phyloP scores from a whole-genome alignment of 306 rosid species.

The Citrullus amarus region DNA sequence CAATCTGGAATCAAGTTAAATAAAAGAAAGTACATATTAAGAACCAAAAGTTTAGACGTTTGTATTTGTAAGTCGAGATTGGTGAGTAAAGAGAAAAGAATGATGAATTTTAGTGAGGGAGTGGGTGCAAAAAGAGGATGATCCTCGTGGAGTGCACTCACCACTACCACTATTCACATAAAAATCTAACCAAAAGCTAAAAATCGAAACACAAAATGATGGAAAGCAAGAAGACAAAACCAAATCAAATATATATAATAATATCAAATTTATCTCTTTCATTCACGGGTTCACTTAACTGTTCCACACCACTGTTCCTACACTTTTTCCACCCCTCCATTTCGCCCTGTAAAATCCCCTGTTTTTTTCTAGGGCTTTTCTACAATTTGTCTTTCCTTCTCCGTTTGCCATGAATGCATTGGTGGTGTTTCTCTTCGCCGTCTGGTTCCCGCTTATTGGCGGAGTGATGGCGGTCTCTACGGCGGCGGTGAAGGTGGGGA shows the following conservation, averaged over 20 bases:
- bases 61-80: no score
- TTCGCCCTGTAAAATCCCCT: neutral
- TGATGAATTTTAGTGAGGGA: neutral
- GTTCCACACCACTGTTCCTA: neutral
- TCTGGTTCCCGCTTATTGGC: neutral
- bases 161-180: neutral
- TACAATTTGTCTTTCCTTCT: neutral
- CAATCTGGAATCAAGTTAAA: no score
- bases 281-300: neutral
- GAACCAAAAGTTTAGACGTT: no score
- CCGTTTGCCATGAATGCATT: neutral
- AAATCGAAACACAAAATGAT: neutral
- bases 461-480: neutral
- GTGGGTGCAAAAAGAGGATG: neutral
- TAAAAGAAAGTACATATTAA: no score
- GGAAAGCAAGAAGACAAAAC: neutral
- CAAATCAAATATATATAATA: neutral
- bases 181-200: neutral
- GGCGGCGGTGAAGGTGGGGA: slow-evolving; percentile 24
- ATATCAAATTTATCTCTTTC: neutral
- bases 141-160: neutral
- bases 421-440: neutral
- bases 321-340: neutral
- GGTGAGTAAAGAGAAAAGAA: neutral
- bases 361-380: neutral